phyloP scores from a whole-genome alignment of 2,329 filamentous ascomycete genomes.

The Nemania sp. region DNA sequence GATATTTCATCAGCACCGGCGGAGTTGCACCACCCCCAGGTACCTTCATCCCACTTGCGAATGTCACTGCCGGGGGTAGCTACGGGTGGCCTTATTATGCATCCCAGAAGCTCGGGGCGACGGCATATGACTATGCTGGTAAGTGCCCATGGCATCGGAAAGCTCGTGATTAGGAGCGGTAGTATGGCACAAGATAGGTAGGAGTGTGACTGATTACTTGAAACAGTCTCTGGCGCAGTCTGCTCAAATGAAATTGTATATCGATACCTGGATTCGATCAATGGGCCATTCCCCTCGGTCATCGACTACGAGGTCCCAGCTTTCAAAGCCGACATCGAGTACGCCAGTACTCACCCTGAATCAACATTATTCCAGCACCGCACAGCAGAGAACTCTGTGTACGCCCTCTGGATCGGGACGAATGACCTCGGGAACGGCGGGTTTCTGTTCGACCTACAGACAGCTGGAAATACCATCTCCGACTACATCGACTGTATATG shows the following conservation, averaged over 20 bases:
- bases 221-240: constrained; percentile 72
- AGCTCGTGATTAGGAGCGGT: neutral
- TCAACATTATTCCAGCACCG: constrained; percentile 58
- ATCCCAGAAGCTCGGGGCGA: constrained; percentile 67
- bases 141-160: constrained; percentile 6
- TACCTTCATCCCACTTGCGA: constrained; percentile 57
- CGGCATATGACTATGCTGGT: constrained; percentile 74
- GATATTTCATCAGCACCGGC: constrained; percentile 70
- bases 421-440: constrained; percentile 78
- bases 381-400: constrained; percentile 72
- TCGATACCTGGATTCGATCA: constrained; percentile 63
- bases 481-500: constrained; percentile 78
- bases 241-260: constrained; percentile 77
- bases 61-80: constrained; percentile 72
- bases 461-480: constrained; percentile 65
- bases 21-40: constrained; percentile 73
- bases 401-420: constrained; percentile 83
- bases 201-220: constrained; percentile 10
- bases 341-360: constrained; percentile 40
- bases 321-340: constrained; percentile 63
- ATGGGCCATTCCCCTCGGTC: constrained; percentile 70
- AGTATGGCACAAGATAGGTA: neutral
- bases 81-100: constrained; percentile 77
- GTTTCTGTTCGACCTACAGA: constrained; percentile 74
- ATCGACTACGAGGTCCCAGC: constrained; percentile 71